Evolutionary conservation across 345 rosid species (phyloP).

Genomic region (Turritis glabra): DNA sequence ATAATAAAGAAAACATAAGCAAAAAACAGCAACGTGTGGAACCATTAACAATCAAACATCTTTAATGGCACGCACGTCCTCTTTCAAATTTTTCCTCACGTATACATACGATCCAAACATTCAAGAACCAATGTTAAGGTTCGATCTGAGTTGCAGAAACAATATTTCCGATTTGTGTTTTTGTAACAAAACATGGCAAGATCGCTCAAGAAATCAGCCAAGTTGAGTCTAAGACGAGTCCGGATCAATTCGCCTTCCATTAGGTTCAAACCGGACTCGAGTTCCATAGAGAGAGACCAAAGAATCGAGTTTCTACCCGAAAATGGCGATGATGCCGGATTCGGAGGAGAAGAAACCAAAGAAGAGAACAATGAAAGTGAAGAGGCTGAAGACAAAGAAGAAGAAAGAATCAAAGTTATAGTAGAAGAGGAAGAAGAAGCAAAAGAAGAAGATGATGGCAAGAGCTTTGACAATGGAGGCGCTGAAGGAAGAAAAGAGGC

Average conservation of each 20-base stretch:
- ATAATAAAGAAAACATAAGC: not conserved
- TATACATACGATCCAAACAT: conserved; percentile 24
- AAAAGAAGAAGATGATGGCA: conserved; percentile 20
- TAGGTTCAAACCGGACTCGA: conserved; percentile 41
- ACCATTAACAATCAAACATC: conserved; percentile 36
- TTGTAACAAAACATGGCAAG: conserved; percentile 34
- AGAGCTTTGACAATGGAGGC: conserved; percentile 21
- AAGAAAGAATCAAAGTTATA: conserved; percentile 25
- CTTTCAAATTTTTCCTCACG: conserved; percentile 1
- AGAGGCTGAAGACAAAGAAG: conserved; percentile 30
- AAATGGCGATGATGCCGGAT: conserved; percentile 33
- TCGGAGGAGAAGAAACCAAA: conserved; percentile 27
- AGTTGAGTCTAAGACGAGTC: conserved; percentile 44
- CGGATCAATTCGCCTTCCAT: conserved; percentile 51
- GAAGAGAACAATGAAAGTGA: not conserved
- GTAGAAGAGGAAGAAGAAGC: conserved; percentile 9
- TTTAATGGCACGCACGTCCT: conserved; percentile 40
- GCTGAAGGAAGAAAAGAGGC: conserved; percentile 25
- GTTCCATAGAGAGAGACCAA: conserved; percentile 47
- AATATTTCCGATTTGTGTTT: not conserved
- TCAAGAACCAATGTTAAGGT: conserved; percentile 24
- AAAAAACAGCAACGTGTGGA: conserved; percentile 28
- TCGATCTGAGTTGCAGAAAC: conserved; percentile 10
- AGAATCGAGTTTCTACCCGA: conserved; percentile 49
- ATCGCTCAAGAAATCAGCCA: conserved; percentile 46